phyloP scores from a whole-genome alignment of 139 green algal genomes.

The Nannochloris sp. region DNA sequence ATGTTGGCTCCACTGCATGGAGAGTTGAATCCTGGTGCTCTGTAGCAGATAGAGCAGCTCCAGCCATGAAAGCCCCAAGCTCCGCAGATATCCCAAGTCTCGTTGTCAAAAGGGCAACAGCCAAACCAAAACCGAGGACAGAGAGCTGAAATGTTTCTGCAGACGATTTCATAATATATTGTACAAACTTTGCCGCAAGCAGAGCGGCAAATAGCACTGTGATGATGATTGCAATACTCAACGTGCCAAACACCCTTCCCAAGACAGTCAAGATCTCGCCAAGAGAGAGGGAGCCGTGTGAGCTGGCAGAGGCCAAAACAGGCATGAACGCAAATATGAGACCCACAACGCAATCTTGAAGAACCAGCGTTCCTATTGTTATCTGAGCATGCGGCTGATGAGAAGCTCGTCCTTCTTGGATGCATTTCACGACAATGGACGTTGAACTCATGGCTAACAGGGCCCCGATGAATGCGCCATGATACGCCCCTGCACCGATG shows the following conservation, averaged over 20 bases:
- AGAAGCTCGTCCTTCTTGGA: slow-evolving; percentile 41
- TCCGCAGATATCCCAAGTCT: slow-evolving; percentile 68
- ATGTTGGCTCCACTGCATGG: slow-evolving; percentile 26
- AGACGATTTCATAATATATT: slow-evolving; percentile 28
- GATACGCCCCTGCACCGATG: slow-evolving; percentile 22
- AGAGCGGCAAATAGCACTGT: slow-evolving; percentile 33
- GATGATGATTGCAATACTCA: slow-evolving; percentile 50
- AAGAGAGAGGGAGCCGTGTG: background rate
- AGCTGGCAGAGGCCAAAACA: slow-evolving; percentile 40
- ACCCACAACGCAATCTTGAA: slow-evolving; percentile 85
- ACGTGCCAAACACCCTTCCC: slow-evolving; percentile 19
- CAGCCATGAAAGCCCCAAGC: slow-evolving; percentile 87
- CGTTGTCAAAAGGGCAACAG: slow-evolving; percentile 45
- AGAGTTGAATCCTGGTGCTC: slow-evolving; percentile 49
- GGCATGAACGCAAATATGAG: slow-evolving; percentile 93
- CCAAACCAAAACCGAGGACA: slow-evolving; percentile 70
- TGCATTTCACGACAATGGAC: slow-evolving; percentile 84
- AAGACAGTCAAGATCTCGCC: slow-evolving; percentile 1
- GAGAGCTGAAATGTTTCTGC: slow-evolving; percentile 75
- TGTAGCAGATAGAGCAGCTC: slow-evolving; percentile 59
- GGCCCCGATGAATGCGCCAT: slow-evolving; percentile 85
- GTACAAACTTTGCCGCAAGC: slow-evolving; percentile 50
- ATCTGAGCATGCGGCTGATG: slow-evolving; percentile 71
- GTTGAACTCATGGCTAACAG: slow-evolving; percentile 78
- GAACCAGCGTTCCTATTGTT: slow-evolving; percentile 82